Evolutionary conservation across 2,329 filamentous ascomycete species (phyloP), one percentile per base, ranked within the genome.

Genomic region (Leptosphaerulina australis): DNA sequence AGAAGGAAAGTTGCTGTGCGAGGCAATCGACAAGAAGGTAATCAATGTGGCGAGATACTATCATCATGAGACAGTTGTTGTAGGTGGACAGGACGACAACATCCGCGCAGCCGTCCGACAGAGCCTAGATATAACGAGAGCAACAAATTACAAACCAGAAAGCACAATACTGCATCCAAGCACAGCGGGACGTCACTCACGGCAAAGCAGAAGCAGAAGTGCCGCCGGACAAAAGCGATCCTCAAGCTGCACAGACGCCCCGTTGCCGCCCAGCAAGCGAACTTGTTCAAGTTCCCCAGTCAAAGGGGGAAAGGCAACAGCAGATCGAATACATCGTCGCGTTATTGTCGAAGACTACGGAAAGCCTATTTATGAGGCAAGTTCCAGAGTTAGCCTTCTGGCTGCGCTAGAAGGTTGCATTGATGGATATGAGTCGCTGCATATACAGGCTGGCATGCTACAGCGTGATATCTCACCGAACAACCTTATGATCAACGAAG

Each of bases 401-500:
- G 72, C 28, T 30, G 28, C 67, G 4, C 37, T 79, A 0, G 67
- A 72, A 48, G 58, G 60, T 38, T 76, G 70, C 38, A 73, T 79
- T 14, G 44, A 62, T 49, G 73, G 72, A 2, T 64, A 77, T 48
- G 53, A 75, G 55, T 76, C 70, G 39, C 9, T 30, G 11, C 28
- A 30, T 15, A 30, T 14, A 15, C 28, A 14, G 9, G 12, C 68
- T 21, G 70, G 73, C 46, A 54, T 79, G 31, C 66, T 79, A 28
- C 71, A 79, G 26, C 52, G 74, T 53, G 74, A 79, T 49, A 74
- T 80, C 25, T 79, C 74, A 2, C 67, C 74, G 21, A 71, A 74
- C 30, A 80, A 80, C 48, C 67, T 80, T 5, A 74, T 80, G 56
- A 71, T 81, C 2, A 78, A 78, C 53, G 66, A 79, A 52, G 71